Conservation (phyloP, 1,284 basidiomycete species). For the Puccinia horiana region DNA sequence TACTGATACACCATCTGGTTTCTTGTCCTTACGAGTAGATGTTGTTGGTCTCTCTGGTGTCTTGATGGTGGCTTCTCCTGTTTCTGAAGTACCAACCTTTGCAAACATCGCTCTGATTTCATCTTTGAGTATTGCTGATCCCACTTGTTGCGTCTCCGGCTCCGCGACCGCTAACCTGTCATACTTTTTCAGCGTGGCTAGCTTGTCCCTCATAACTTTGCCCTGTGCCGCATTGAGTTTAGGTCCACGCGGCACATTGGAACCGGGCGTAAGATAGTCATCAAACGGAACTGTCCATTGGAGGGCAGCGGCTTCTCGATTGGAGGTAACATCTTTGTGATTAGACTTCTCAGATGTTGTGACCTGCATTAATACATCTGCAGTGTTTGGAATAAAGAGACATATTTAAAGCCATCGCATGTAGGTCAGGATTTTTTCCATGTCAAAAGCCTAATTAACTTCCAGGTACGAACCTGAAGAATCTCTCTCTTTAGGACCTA, state of each 20-base stretch:
- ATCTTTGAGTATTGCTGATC: not conserved
- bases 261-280: not conserved
- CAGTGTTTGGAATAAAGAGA: not conserved
- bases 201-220: not conserved
- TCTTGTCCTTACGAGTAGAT: not conserved
- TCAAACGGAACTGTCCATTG: not conserved
- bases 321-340: not conserved
- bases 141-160: not conserved
- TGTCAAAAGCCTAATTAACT: not conserved
- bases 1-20: not conserved
- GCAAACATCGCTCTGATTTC: not conserved
- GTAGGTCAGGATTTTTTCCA: not conserved
- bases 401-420: not conserved
- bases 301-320: not conserved
- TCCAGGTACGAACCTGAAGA: not conserved
- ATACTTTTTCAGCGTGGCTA: not conserved
- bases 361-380: too few relatives aligned
- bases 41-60: not conserved
- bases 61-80: not conserved
- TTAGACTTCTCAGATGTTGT: not conserved
- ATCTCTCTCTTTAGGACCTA: not conserved
- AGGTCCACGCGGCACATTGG: not conserved
- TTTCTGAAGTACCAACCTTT: not conserved
- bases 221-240: not conserved
- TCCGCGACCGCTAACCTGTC: too few relatives aligned